These are phyloP conservation scores for Blastomyces emzantsi DNA, from an alignment of 2,329 filamentous ascomycete genomes.

Conservation along the genomic window DNA sequence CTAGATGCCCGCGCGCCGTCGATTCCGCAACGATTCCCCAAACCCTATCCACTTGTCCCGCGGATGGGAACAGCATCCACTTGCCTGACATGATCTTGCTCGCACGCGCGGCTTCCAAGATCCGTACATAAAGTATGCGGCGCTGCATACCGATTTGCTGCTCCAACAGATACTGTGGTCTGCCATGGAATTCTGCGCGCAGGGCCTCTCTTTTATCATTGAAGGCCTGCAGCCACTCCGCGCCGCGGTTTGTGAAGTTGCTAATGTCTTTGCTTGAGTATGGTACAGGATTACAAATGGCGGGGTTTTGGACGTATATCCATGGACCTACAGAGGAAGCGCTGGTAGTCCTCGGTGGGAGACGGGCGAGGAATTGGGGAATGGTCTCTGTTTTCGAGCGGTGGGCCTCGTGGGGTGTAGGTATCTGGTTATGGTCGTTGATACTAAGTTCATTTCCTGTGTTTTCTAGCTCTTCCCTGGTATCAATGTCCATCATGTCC, in stretches of 20 bases:
- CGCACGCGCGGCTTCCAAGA: constrained; percentile 53
- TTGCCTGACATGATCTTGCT: constrained; percentile 57
- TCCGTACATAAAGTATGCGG: constrained; percentile 41
- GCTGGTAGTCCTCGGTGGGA: constrained; percentile 57
- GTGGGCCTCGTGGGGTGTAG: neutral
- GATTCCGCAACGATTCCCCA: constrained; percentile 58
- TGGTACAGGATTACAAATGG: constrained; percentile 25
- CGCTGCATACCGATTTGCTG: constrained; percentile 36
- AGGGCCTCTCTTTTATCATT: constrained; percentile 41
- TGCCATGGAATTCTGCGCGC: constrained; percentile 42
- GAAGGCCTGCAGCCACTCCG: constrained; percentile 46
- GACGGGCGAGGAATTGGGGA: constrained; percentile 55
- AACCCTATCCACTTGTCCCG: constrained; percentile 19
- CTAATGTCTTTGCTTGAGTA: constrained; percentile 35
- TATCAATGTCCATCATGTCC: neutral
- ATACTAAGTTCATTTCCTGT: constrained; percentile 2
- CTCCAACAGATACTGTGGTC: constrained; percentile 28
- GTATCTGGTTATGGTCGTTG: neutral
- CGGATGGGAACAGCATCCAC: constrained; percentile 28
- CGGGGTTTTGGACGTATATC: constrained; percentile 65
- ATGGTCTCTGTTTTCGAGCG: constrained; percentile 58
- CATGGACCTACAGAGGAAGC: constrained; percentile 45
- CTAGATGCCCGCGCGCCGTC: constrained; percentile 60
- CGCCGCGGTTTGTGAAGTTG: constrained; percentile 47
- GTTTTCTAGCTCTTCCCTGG: neutral